Base-by-base conservation (phyloP, 2,329 filamentous ascomycete species). In the Fusarium brachygibbosum region DNA sequence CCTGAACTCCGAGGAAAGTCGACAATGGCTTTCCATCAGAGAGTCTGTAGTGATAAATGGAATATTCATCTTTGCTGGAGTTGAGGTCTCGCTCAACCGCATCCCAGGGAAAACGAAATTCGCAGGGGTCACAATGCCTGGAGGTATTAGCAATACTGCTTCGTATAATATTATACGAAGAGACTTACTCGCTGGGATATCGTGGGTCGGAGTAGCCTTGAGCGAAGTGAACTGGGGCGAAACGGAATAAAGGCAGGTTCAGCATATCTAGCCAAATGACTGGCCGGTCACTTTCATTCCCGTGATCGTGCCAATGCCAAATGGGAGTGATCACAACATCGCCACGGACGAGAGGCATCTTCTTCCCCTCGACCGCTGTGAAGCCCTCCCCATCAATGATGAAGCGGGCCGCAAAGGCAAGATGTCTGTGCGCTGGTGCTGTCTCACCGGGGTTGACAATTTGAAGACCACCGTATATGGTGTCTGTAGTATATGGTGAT, bases 291-390 rank as follows among this genome's bases (percentile, higher is more conserved):
- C 85, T 83, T 58, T 88, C 85, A 48, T 88, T 88, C 5, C 87
- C 87, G 58, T 89, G 86, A 62, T 88, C 87, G 63, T 88, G 86
- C 81, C 84, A 88, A 70, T 87, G 84, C 86, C 86, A 88, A 0
- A 81, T 83, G 0, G 86, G 87, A 0, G 87, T 89, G 1, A 88
- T 75, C 16, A 88, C 85, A 2, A 88, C 84, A 65, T 88, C 86
- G 11, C 86, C 86, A 3, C 82, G 79, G 21, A 79, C 71, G 74
- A 89, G 84, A 3, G 78, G 76, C 66, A 89, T 84, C 55, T 85
- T 82, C 41, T 80, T 76, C 7, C 87, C 86, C 50, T 87, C 84
- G 0, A 88, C 84, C 1, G 86, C 85, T 0, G 87, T 88, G 70
- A 88, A 89, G 2, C 86, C 86, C 14, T 81, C 76, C 3, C 86